Conservation (phyloP, 306 rosid species). For the Gynostemma pentaphyllum region DNA sequence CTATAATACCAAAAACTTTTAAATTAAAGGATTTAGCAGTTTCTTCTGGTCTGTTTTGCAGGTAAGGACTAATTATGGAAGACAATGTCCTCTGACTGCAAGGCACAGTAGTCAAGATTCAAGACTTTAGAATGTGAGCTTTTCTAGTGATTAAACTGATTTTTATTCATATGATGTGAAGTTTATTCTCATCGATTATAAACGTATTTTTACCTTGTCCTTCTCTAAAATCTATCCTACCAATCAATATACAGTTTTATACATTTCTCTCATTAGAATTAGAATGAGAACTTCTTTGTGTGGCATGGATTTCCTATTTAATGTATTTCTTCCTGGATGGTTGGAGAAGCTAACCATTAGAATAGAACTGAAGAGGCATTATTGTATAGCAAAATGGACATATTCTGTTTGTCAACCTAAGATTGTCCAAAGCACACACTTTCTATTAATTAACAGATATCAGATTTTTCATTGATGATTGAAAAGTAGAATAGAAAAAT, state of each 20-base stretch:
- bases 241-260: neutral
- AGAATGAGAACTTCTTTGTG: neutral
- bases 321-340: neutral
- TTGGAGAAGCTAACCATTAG: no score
- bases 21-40: neutral
- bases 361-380: neutral
- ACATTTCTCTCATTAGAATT: neutral
- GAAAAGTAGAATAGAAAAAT: no score
- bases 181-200: neutral
- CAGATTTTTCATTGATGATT: no score
- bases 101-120: neutral
- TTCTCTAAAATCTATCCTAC: neutral
- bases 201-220: neutral
- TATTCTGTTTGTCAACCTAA: no score
- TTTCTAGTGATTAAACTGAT: neutral
- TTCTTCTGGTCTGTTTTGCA: conserved; percentile 4
- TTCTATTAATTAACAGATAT: neutral
- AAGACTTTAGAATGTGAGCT: neutral
- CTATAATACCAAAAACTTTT: neutral
- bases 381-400: no score
- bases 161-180: neutral
- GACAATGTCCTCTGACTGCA: neutral
- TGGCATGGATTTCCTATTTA: no score
- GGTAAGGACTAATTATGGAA: neutral
- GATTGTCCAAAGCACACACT: neutral